Evolutionary conservation across 176 grass and related monocot genomes (phyloP), one percentile per base, ranked within the genome.

Genomic region (Oryza nivara): DNA sequence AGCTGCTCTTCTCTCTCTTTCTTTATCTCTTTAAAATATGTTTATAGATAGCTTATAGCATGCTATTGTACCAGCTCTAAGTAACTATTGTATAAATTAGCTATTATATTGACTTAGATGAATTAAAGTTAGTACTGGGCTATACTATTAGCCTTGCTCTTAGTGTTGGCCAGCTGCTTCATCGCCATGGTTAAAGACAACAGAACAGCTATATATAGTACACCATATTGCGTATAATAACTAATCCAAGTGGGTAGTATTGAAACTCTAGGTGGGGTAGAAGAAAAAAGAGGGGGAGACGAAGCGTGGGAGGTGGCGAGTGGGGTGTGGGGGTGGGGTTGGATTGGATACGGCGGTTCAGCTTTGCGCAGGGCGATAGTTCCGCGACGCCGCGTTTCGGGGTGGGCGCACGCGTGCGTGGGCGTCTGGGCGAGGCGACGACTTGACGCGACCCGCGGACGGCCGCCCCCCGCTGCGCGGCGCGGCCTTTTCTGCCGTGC

Each of bases 311-410:
- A 58, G 28, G 56, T 60, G 15, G 49, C 15, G 73, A 26, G 73
- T 9, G 1, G 12, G 13, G 9, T 44, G 26, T 26, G 26, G 23
- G 70, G 81, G 38, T 44, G 78, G 26, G 44, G 8, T 70, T n/a
- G 20, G 47, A 78, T 40, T 34, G 71, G 82, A 90, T 86, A 74
- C 68, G 74, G 79, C 74, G 73, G 73, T 47, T 68, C 73, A 36
- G 73, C 83, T 82, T 74, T 84, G 81, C 36, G 25, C 68, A 79
- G 75, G 72, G 13, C 28, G 43, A 44, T 65, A 51, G 83, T 81
- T 56, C 79, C 66, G 34, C 67, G 79, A 80, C 88, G 68, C 68
- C 88, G 84, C 80, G 80, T 83, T 78, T 68, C 11, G 56, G 79
- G 43, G 65, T 9, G 70, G 32, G 13, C 46, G 78, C 25, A 44